Evolutionary conservation across 768 basidiomycete species (phyloP), one percentile per base, ranked within the genome.

Genomic region (Lyophyllum shimeji): DNA sequence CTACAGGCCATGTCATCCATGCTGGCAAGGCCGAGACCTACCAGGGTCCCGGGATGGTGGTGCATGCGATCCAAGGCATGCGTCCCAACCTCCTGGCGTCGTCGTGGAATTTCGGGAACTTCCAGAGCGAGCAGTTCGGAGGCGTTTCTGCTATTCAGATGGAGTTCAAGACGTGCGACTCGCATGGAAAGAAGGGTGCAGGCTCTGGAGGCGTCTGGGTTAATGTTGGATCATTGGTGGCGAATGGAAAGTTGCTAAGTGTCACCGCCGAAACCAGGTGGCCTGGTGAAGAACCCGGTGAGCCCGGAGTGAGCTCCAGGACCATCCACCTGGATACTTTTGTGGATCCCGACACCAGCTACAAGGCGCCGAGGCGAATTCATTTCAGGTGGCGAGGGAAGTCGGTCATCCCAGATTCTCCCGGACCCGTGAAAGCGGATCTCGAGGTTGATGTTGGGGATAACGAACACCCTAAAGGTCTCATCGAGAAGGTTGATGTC

Each of bases 31-130:
- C 87, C 6, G 72, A 75, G 53, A 47, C 75, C 7, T 72, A 84
- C 52, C 69, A 81, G 29, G 90, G 89, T 43, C 74, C 81, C 34
- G 92, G 93, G 25, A 91, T 94, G 89, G 86, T 96, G 70, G 82
- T 95, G 18, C 92, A 96, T 70, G 96, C 96, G 44, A 97, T 98
- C 69, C 96, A 98, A 69, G 97, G 96, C 69, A 96, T 99, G 93
- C 84, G 94, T 7, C 95, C 96, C 47, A 91, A 99, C 72, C 82
- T 93, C 53, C 85, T 97, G 63, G 97, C 97, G 13, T 78, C 91
- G 18, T 74, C 89, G 8, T 99, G 97, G 97, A 98, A 98, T 76
- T 99, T 98, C 74, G 87, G 78, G 25, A 81, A 90, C 75, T 99
- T 99, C 80, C 88, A 93, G 70, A 89, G 90, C 66, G 71, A 76